Percentiles rank a stretch among this genome's conserved stretches.
phyloP scores from a whole-genome alignment of 129 eudicot genomes.

The Ambrosia trifida region DNA sequence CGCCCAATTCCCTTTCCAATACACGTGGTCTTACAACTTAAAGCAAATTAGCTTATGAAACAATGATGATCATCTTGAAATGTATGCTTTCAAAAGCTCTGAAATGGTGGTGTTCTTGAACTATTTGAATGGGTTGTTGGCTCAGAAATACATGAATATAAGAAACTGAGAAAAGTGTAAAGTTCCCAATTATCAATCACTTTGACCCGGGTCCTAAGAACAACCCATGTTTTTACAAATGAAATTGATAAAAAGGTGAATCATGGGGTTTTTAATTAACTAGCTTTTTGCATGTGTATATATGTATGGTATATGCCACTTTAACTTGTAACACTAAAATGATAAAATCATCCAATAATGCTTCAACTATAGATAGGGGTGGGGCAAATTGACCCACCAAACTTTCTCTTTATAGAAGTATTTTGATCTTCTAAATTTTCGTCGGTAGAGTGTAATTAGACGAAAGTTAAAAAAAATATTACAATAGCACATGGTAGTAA shows the following conservation, averaged over 20 bases:
- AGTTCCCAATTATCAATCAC: slow-evolving; percentile 27
- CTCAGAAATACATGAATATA: slow-evolving; percentile 33
- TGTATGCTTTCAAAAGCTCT: slow-evolving; percentile 14
- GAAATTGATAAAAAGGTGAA: slow-evolving; percentile 24
- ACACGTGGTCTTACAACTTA: too few relatives aligned
- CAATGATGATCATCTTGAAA: slow-evolving; percentile 30
- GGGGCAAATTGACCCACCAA: not conserved
- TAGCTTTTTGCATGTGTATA: slow-evolving; percentile 29
- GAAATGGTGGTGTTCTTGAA: slow-evolving; percentile 28
- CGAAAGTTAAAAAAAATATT: not conserved
- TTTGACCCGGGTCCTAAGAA: slow-evolving; percentile 22
- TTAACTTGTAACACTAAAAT: not conserved
- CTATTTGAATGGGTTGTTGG: slow-evolving; percentile 29
- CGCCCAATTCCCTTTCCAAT: too few relatives aligned
- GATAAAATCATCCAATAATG: slow-evolving; percentile 1
- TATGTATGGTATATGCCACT: slow-evolving; percentile 10
- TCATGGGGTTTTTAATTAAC: slow-evolving; percentile 14
- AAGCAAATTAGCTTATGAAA: slow-evolving; percentile 20
- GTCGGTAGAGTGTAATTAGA: not conserved
- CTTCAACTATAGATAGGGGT: not conserved
- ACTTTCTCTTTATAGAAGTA: not conserved
- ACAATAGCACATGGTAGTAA: not conserved
- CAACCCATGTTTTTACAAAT: slow-evolving; percentile 30
- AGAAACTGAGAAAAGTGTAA: slow-evolving; percentile 30
- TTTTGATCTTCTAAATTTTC: not conserved